Evolutionary conservation across 1,284 basidiomycete species (phyloP), one percentile per base, ranked within the genome.

Genomic region (Bondarzewia mesenterica): DNA sequence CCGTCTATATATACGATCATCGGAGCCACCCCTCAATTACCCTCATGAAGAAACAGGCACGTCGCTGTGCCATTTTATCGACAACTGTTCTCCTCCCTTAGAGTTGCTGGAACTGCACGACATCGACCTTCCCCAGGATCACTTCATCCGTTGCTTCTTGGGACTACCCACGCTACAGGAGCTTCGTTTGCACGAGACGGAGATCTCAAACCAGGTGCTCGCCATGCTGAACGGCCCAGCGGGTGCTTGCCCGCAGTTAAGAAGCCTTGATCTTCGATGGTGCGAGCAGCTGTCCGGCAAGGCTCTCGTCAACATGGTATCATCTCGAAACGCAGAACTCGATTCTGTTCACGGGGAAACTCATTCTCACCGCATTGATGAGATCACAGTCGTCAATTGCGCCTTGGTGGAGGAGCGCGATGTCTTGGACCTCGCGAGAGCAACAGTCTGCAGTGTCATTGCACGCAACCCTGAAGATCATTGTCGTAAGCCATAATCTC

Each of bases 371-470:
- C 59, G 63, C 23, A 68, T 81, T 49, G 55, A 58, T 43, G 71
- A 73, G 56, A 61, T 82, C n/a, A 73, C 73, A 0, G 68, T 78
- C 16, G 76, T 82, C 52, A 75, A 80, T 54, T 82, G 81, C 58
- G 68, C 75, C 15, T 72, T 75, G 50, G 77, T 82, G 23, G 67
- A 70, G 53, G 77, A 82, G 51, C 62, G 66, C 48, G 75, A 82
- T 54, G 70, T 84, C 51, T 50, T 80, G 40, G 67, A 72, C 44
- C 58, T 85, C 14, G 74, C 77, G 16, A 55, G 63, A 43, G 58
- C 70, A 56, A 73, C 75, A 1, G 60, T 65, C n/a, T 82, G 79
- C 55, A 66, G 75, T 44, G 64, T 83, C 14, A 63, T 73, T 44
- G 64, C 72, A 48, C 60, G 67, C 23, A 66, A 69, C 16, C 50